Base-by-base conservation (phyloP, 2,329 filamentous ascomycete genomes). In the Aureobasidium sp. region DNA sequence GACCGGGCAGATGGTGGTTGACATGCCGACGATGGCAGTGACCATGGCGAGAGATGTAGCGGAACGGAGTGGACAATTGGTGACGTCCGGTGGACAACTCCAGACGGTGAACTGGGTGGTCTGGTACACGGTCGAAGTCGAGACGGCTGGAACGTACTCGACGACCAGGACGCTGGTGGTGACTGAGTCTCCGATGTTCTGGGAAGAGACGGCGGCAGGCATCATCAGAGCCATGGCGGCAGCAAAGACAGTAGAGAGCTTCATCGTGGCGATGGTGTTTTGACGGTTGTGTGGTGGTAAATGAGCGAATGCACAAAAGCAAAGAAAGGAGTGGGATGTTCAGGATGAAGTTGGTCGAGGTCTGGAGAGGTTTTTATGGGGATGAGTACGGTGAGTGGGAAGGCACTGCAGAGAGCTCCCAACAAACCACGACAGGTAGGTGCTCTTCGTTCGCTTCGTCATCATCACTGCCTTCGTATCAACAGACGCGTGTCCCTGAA, bases 1-100 rank as follows among this genome's bases (percentile, higher is more conserved):
- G 59, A 73, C 67, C 34, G 76, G 73, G 70, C 77, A 79, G 69
- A 79, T 70, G 43, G 77, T 79, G 62, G 77, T 80, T 47, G 73
- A 75, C 47, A 74, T 67, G 47, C 73, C 69, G 56, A 77, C 66
- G 64, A 74, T 71, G 50, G 74, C 72, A 27, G 77, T 79, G 64
- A 75, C 65, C 53, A 73, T 68, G 9, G 71, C 69, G 9, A 63
- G 20, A 24, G 72, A 71, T 26, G 69, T 69, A 50, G 70, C 61
- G 36, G 61, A 61, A 44, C 63, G 67, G 44, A 68, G 67, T 36
- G 76, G 76, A 65, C 77, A 79, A 66, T 72, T 68, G 59, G 71
- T 73, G 51, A 76, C 72, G 50, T 67, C 69, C 24, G 74, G 66
- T n/a, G 71, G 71, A 68, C 76, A 78, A 66, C 73, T 69, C 66